Evolutionary conservation across 345 rosid genomes (phyloP), one percentile per base, ranked within the genome.

Genomic region (Iberis pinnata): DNA sequence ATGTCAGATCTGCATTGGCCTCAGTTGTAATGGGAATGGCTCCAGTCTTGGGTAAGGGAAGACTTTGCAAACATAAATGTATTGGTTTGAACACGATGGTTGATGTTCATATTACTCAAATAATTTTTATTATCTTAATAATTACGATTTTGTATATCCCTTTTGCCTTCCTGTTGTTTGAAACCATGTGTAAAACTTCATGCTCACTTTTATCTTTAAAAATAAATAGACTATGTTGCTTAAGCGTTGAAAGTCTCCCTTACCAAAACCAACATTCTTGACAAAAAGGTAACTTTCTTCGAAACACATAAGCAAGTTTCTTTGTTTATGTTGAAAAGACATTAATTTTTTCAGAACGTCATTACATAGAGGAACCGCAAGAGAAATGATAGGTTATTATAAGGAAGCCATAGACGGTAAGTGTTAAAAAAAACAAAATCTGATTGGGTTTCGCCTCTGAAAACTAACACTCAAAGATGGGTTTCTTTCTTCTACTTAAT

Each of bases 21-120:
- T 90, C 96, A 8, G 96, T 90, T 49, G 84, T 90, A 65, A 90
- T 87, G 96, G 98, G 98, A 45, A 90, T 90, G 98, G 98, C 98
- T 60, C 95, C 96, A 41, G 83, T 87, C 44, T 67, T 87, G 33
- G 95, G 89, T 20, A 72, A 75, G 76, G 76, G 68, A 57, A 42
- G 44, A 82, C 8, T 20, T 55, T 36, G 14, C 37, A 16, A 31
- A 12, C 52, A 51, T 38, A 38, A 43, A 14, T 61, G 12, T 18
- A 29, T 60, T 18, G 11, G 22, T 6, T 56, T 7, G 9, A 26
- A 4, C 27, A 18, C 40, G 7, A 9, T 29, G 9, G 5, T 29
- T 5, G 3, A 20, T 20, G 55, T 48, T 25, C 43, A 32, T 31
- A 55, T 22, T 9, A 29, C 12, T 14, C 6, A 43, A 31, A 22